Conservation (phyloP, 805 yeast species). For the Torulaspora maleeae region DNA sequence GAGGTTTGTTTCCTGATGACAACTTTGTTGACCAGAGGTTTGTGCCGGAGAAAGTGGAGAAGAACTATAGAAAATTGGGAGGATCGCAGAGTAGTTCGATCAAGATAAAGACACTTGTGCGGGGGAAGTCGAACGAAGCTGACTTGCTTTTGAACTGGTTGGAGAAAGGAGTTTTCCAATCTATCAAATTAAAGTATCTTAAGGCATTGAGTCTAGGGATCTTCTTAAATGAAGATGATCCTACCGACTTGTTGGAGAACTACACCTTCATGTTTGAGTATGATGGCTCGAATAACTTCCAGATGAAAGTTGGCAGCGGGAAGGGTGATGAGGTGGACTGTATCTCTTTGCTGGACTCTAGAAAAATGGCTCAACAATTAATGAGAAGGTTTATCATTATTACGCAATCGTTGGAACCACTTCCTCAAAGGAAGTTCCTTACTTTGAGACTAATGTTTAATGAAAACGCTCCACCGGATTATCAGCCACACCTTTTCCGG, state of each 20-base stretch:
- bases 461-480: constrained; percentile 43
- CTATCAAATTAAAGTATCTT: constrained; percentile 41
- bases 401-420: constrained; percentile 50
- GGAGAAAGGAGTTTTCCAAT: constrained; percentile 46
- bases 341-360: constrained; percentile 36
- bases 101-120: constrained; percentile 45
- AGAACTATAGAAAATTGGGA: constrained; percentile 26
- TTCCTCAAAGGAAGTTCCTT: constrained; percentile 46
- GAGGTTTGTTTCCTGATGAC: constrained; percentile 55
- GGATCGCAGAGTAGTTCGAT: constrained; percentile 34
- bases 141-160: constrained; percentile 52
- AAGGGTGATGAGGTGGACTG: constrained; percentile 13
- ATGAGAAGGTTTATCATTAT: constrained; percentile 49
- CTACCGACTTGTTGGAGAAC: constrained; percentile 44
- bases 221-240: constrained; percentile 40
- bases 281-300: constrained; percentile 28
- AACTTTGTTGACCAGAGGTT: constrained; percentile 47
- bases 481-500: constrained; percentile 47
- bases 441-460: constrained; percentile 49
- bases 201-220: constrained; percentile 46
- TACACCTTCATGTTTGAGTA: constrained; percentile 49
- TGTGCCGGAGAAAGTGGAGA: constrained; percentile 37
- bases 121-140: constrained; percentile 44
- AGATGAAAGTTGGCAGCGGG: constrained; percentile 20
- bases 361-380: constrained; percentile 45